Percentiles rank a stretch among this genome's conserved stretches.
Evolutionary conservation across 2,329 filamentous ascomycete genomes (phyloP).

Genomic region (Helotiales sp.): DNA sequence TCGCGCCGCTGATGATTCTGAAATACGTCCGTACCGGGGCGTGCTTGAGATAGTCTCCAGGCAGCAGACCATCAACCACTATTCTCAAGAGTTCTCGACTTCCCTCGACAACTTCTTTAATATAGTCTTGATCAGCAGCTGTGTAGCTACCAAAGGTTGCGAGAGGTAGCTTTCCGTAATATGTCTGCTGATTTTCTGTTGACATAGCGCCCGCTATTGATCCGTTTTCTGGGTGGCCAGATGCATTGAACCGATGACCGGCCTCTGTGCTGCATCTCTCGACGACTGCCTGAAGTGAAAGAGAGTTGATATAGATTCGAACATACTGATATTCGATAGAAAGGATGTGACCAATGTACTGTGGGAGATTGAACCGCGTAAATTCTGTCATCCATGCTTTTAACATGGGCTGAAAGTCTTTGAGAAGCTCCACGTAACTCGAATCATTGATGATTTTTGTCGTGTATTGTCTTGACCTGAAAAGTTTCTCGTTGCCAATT

Average conservation of each 20-base stretch:
- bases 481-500: conserved; percentile 84
- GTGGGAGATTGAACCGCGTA: conserved; percentile 73
- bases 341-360: conserved; percentile 74
- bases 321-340: conserved; percentile 96
- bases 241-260: conserved; percentile 46
- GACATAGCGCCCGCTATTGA: conserved; percentile 54
- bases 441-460: conserved; percentile 87
- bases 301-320: conserved; percentile 90
- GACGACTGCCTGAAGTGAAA: conserved; percentile 92
- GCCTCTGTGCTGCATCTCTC: conserved; percentile 86
- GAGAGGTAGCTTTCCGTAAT: conserved; percentile 67
- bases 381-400: conserved; percentile 82
- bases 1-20: conserved; percentile 82
- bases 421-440: conserved; percentile 79
- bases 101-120: conserved; percentile 77
- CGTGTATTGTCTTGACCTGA: conserved; percentile 85
- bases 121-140: conserved; percentile 71
- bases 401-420: conserved; percentile 80
- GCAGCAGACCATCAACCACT: conserved; percentile 77
- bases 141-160: conserved; percentile 68
- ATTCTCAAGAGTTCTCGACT: conserved; percentile 77
- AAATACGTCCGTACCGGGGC: conserved; percentile 85
- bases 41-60: conserved; percentile 78
- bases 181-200: conserved; percentile 64
- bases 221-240: conserved; percentile 45